These are phyloP conservation scores for Ceratocystis huliohia DNA, from an alignment of 2,329 filamentous ascomycete genomes.

Conservation along the genomic window DNA sequence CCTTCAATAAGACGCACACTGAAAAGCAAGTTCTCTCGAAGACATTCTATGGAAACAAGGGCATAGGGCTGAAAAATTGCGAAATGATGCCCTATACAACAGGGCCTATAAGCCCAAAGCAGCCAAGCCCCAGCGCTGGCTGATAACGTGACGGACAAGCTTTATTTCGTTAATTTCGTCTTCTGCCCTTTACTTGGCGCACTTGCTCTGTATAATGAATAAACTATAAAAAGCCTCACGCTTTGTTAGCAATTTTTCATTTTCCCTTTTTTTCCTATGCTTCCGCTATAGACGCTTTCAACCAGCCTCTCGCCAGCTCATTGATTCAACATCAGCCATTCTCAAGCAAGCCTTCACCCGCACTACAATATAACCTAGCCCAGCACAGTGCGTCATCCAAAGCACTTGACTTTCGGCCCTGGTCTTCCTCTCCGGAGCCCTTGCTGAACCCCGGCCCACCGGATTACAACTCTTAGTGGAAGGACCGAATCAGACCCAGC, in stretches of 20 bases:
- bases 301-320: background rate
- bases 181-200: background rate
- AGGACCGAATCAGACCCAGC: background rate
- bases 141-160: background rate
- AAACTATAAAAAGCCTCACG: background rate
- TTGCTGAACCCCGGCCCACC: background rate
- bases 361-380: background rate
- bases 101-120: background rate
- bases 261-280: background rate
- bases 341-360: background rate
- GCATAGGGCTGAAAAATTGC: too few relatives aligned
- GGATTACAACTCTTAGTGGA: background rate
- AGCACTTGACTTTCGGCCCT: background rate
- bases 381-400: background rate
- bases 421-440: conserved; percentile 1
- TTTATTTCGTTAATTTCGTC: background rate
- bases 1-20: too few relatives aligned
- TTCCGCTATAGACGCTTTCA: background rate
- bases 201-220: background rate
- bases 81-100: too few relatives aligned
- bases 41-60: too few relatives aligned
- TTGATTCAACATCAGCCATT: conserved; percentile 6
- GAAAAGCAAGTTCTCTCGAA: too few relatives aligned
- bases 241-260: background rate
- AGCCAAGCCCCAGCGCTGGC: background rate